Evolutionary conservation across 805 yeast genomes (phyloP), one percentile per base, ranked within the genome.

Genomic region (Clavispora phyllophila): DNA sequence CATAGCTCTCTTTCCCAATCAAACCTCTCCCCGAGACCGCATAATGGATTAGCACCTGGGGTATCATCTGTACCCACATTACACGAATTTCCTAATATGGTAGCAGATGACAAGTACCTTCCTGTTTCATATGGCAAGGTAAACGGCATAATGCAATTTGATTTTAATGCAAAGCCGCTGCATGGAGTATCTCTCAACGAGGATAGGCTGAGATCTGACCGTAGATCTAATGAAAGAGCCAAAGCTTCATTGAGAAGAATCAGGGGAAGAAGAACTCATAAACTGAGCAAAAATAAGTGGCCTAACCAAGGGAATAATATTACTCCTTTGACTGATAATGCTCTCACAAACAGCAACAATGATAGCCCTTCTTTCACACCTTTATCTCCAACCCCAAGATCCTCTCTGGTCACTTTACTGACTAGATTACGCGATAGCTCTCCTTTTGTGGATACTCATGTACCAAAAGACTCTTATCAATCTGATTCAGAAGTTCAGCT

Each of bases 211-310:
- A 39, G 55, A 17, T 48, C 56, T 4, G 51, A 47, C 15, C 40
- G 25, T 26, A 44, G 81, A 41, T 77, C 84, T 1, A 65, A 70
- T 28, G 85, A 79, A 49, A 65, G 86, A 49, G 86, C 87, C 0
- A 81, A 79, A 52, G 85, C 86, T 0, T 80, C 86, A 0, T 54
- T 81, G 15, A 69, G 76, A 43, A 65, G 87, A 58, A 81, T 81
- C 72, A 69, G 75, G 44, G 76, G 77, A 33, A 67, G 86, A 45
- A 62, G 86, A 41, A 73, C 73, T 57, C 74, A 79, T 46, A 77
- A 73, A 51, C 51, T 57, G 32, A 44, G 52, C 2, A 51, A 65
- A 41, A 62, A 59, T 39, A 51, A 58, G 8, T 46, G 60, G 38
- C 20, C 5, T 8, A 51, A 64, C 12, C 59, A 58, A 23, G 54